Conservation (phyloP, 768 basidiomycete genomes). For the Hygrophoropsis aurantiaca region DNA sequence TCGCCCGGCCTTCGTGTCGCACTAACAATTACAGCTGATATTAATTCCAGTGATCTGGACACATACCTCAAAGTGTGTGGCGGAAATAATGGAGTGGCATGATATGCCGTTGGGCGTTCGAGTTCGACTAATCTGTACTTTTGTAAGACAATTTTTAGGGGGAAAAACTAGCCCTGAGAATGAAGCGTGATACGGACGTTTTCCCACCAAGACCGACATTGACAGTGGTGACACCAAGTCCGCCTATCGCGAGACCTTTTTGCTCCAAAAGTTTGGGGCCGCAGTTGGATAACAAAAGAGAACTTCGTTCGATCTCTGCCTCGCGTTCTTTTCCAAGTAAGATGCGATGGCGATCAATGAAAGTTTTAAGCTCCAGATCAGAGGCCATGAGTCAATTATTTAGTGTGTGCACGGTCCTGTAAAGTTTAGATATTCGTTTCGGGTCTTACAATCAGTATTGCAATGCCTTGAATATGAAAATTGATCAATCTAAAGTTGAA, state of each 20-base stretch:
- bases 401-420: too few species aligned
- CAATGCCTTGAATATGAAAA: too few species aligned
- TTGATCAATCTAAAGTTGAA: too few species aligned
- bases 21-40: background rate
- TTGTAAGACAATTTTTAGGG: slow-evolving; percentile 18
- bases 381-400: slow-evolving; percentile 17
- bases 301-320: slow-evolving; percentile 81
- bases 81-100: slow-evolving; percentile 68
- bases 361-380: slow-evolving; percentile 43
- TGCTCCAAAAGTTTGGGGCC: slow-evolving; percentile 84
- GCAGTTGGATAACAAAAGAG: slow-evolving; percentile 79
- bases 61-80: slow-evolving; percentile 81
- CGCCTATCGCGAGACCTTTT: slow-evolving; percentile 77
- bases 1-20: slow-evolving; percentile 70
- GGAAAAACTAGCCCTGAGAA: background rate
- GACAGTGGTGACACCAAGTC: slow-evolving; percentile 69
- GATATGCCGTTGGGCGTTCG: slow-evolving; percentile 79
- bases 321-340: slow-evolving; percentile 73
- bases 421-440: too few species aligned
- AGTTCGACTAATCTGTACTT: slow-evolving; percentile 79
- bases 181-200: slow-evolving; percentile 51
- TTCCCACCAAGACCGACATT: slow-evolving; percentile 90
- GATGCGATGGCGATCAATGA: slow-evolving; percentile 64
- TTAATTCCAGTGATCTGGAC: slow-evolving; percentile 1
- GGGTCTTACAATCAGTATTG: too few species aligned